Conservation (phyloP, 352 stramenopile genomes). For the Phytophthora colocasiae region DNA sequence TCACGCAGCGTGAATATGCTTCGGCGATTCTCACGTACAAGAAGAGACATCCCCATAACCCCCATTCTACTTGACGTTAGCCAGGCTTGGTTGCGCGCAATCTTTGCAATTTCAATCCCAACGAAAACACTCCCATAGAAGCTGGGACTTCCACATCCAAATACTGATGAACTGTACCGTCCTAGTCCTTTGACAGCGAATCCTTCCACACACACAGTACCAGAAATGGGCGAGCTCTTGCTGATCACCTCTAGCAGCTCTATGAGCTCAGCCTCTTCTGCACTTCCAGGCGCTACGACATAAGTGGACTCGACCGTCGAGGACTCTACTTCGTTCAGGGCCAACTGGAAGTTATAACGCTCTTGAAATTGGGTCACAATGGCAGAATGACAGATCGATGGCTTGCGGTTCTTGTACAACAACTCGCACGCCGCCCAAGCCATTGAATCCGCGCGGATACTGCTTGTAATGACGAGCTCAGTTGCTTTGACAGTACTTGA, state of each 20-base stretch:
- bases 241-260: constrained; percentile 63
- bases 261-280: constrained; percentile 49
- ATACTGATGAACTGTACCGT: constrained; percentile 35
- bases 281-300: constrained; percentile 28
- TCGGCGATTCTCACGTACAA: constrained; percentile 40
- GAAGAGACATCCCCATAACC: constrained; percentile 45
- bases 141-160: constrained; percentile 47
- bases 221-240: constrained; percentile 51
- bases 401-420: constrained; percentile 52
- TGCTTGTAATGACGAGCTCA: constrained; percentile 54
- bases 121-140: constrained; percentile 47
- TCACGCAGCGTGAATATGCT: constrained; percentile 30
- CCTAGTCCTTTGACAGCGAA: constrained; percentile 40
- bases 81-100: constrained; percentile 39
- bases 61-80: constrained; percentile 33
- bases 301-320: constrained; percentile 1
- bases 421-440: constrained; percentile 61
- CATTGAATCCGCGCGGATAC: constrained; percentile 56
- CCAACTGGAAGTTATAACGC: constrained; percentile 36
- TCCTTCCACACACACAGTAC: constrained; percentile 57
- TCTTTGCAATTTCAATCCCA: constrained; percentile 18
- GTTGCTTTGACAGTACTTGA: constrained; percentile 23
- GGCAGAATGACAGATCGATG: constrained; percentile 55
- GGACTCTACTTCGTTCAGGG: constrained; percentile 8
- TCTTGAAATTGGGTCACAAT: constrained; percentile 55